A percentile compares a stretch with the other conserved stretches of the same genome.
Conservation (phyloP, 306 rosid genomes). For the Citrullus colocynthis region DNA sequence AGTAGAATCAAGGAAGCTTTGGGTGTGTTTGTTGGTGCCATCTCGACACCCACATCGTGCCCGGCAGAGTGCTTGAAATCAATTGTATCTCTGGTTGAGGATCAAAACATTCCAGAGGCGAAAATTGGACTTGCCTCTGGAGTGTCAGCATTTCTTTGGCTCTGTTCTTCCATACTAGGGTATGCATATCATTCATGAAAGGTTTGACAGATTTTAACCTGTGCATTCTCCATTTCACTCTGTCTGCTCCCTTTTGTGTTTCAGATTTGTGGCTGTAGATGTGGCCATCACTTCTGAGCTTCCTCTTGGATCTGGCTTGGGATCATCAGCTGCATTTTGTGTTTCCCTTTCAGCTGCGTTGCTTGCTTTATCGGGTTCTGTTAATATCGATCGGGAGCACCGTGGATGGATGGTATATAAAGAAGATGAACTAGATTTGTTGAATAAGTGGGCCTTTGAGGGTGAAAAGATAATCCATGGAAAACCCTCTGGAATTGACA, state of each 20-base stretch:
- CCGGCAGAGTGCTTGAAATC: conserved; percentile 42
- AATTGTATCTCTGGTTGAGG: conserved; percentile 51
- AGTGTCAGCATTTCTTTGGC: conserved; percentile 77
- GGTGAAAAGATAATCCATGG: conserved; percentile 97
- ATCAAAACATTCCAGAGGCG: conserved; percentile 56
- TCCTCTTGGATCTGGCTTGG: conserved; percentile 88
- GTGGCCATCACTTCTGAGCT: conserved; percentile 70
- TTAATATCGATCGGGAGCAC: conserved; percentile 35
- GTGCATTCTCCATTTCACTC: background rate
- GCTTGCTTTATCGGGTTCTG: conserved; percentile 54
- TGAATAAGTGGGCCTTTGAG: conserved; percentile 95
- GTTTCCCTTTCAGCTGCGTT: conserved; percentile 71
- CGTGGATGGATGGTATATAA: conserved; percentile 53
- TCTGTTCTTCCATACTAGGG: conserved; percentile 78
- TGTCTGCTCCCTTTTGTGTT: conserved; percentile 6
- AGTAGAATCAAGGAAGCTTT: conserved; percentile 41
- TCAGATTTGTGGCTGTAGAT: conserved; percentile 79
- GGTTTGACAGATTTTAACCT: background rate
- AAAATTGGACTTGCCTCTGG: conserved; percentile 59
- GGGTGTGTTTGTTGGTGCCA: conserved; percentile 20
- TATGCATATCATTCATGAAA: conserved; percentile 6
- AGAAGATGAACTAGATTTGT: conserved; percentile 51
- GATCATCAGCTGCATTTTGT: conserved; percentile 78
- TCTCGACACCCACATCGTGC: conserved; percentile 42
- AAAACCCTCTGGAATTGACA: conserved; percentile 95